Conservation (phyloP, 371 early-diverging fungal genomes). For the Haplosporangium sp. region DNA sequence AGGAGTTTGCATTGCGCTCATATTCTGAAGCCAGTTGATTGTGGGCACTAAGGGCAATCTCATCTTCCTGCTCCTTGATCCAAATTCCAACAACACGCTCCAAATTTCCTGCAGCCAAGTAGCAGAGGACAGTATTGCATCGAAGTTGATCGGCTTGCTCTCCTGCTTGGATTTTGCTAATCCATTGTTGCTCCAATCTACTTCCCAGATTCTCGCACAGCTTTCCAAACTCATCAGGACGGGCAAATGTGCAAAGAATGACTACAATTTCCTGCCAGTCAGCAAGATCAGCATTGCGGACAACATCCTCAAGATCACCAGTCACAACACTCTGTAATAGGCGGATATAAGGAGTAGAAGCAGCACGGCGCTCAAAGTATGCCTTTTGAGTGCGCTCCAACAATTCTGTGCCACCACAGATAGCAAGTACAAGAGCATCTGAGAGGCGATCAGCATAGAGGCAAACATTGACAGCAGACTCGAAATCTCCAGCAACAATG, state of each 20-base stretch:
- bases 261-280: conserved; percentile 95
- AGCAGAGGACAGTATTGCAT: conserved; percentile 88
- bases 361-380: conserved; percentile 82
- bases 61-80: conserved; percentile 69
- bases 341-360: conserved; percentile 81
- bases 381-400: conserved; percentile 82
- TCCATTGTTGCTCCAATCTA: conserved; percentile 70
- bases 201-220: conserved; percentile 79
- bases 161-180: conserved; percentile 41
- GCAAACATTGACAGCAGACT: conserved; percentile 89
- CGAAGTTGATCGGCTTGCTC: conserved; percentile 47
- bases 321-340: conserved; percentile 84
- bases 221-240: conserved; percentile 77
- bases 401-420: conserved; percentile 89
- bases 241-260: conserved; percentile 92
- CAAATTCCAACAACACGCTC: conserved; percentile 89
- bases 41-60: conserved; percentile 32
- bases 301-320: conserved; percentile 87
- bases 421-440: conserved; percentile 93
- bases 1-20: conserved; percentile 62
- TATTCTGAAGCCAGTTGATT: conserved; percentile 54
- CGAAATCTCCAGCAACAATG: conserved; percentile 91
- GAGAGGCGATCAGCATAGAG: conserved; percentile 84
- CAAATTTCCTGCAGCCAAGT: conserved; percentile 90
- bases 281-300: conserved; percentile 78